These are phyloP conservation scores for Trichoderma semiorbis DNA, from an alignment of 2,329 filamentous ascomycete species.

Conservation along the genomic window DNA sequence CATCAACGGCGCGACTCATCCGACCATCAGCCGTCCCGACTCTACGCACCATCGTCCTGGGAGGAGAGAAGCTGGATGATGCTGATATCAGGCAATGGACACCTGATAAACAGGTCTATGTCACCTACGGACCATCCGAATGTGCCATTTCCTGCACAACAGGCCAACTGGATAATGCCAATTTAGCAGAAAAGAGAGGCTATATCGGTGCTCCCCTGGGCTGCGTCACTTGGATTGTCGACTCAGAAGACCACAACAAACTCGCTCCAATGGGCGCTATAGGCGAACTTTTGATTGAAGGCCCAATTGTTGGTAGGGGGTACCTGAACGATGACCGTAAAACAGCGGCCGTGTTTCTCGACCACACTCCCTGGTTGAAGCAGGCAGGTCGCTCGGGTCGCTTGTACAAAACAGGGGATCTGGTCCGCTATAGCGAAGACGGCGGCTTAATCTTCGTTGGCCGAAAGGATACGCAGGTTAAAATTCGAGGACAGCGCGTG, in stretches of 20 bases:
- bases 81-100: conserved; percentile 12
- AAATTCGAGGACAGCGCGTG: conserved; percentile 4
- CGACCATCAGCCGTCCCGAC: not conserved
- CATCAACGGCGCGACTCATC: not conserved
- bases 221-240: conserved; percentile 36
- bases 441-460: not conserved
- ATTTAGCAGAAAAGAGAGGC: too few species aligned
- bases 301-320: conserved; percentile 51
- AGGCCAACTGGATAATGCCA: too few species aligned
- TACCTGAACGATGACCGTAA: conserved; percentile 52
- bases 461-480: not conserved
- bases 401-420: conserved; percentile 13
- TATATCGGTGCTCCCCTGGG: too few species aligned
- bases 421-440: not conserved
- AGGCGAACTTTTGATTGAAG: conserved; percentile 45
- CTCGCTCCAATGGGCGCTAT: conserved; percentile 39
- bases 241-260: conserved; percentile 35
- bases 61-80: not conserved
- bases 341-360: conserved; percentile 49
- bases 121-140: conserved; percentile 29
- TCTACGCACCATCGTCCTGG: not conserved
- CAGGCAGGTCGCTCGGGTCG: not conserved
- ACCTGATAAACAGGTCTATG: conserved; percentile 24
- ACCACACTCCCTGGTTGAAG: conserved; percentile 43
- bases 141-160: conserved; percentile 27